Conservation (phyloP, 2,329 filamentous ascomycete species). For the Pseudogymnoascus sp. region DNA sequence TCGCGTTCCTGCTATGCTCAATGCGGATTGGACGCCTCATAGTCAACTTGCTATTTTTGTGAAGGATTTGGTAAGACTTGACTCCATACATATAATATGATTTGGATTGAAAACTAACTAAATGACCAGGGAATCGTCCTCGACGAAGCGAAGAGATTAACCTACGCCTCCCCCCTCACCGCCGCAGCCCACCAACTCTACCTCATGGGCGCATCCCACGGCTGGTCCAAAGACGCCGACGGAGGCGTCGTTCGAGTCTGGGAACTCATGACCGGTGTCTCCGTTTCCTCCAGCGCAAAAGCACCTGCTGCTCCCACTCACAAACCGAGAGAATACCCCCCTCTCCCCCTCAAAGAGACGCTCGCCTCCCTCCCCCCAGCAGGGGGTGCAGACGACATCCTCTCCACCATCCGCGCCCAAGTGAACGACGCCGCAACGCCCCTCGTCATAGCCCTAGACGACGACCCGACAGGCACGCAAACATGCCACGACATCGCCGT, state of each 20-base stretch:
- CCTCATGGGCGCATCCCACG: conserved; percentile 25
- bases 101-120: no score
- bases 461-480: conserved; percentile 52
- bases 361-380: conserved; percentile 11
- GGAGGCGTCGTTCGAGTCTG: conserved; percentile 30
- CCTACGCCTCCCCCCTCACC: conserved; percentile 24
- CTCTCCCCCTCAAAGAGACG: conserved; percentile 10
- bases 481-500: conserved; percentile 50
- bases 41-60: conserved; percentile 31
- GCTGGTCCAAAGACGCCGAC: conserved; percentile 26
- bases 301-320: background rate
- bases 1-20: conserved; percentile 29
- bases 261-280: conserved; percentile 22
- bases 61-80: conserved; percentile 12
- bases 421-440: conserved; percentile 11
- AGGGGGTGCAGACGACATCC: background rate
- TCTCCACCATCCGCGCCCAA: conserved; percentile 10
- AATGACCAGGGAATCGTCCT: conserved; percentile 23
- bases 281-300: conserved; percentile 13
- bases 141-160: conserved; percentile 26
- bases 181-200: conserved; percentile 28
- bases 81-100: no score
- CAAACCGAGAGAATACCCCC: conserved; percentile 11
- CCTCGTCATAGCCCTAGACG: conserved; percentile 37
- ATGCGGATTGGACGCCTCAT: conserved; percentile 26